Percentiles rank a stretch among this genome's conserved stretches.
These are phyloP conservation scores for Cydonia oblonga DNA, from an alignment of 331 rosid genomes.

Conservation along the genomic window DNA sequence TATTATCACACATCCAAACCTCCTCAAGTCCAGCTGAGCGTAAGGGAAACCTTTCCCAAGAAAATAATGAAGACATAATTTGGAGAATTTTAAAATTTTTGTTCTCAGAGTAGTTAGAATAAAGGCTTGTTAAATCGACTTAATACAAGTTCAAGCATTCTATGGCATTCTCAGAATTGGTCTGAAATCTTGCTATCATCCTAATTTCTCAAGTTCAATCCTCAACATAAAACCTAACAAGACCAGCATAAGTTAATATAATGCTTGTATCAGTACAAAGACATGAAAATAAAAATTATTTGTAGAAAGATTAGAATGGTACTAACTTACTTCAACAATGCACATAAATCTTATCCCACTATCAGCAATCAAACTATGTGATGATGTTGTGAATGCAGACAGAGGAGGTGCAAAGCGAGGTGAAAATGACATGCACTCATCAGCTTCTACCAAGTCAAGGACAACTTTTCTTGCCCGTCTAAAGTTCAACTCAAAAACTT, in stretches of 20 bases:
- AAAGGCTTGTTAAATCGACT: neutral
- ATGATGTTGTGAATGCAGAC: slow-evolving; percentile 54
- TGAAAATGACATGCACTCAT: slow-evolving; percentile 44
- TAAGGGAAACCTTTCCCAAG: neutral
- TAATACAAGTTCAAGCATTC: neutral
- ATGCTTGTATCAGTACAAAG: neutral
- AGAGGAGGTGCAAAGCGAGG: slow-evolving; percentile 60
- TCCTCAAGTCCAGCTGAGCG: neutral
- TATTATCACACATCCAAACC: neutral
- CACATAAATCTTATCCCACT: slow-evolving; percentile 80
- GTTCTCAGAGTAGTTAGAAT: neutral
- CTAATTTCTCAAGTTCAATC: neutral
- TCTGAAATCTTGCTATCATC: neutral
- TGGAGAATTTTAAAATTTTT: neutral
- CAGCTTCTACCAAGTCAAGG: slow-evolving; percentile 67
- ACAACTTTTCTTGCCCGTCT: slow-evolving; percentile 73
- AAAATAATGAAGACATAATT: neutral
- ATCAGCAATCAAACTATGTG: slow-evolving; percentile 51
- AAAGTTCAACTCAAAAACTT: slow-evolving; percentile 80
- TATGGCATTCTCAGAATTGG: neutral
- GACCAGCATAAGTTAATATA: neutral
- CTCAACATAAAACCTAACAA: neutral
- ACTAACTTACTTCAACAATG: slow-evolving; percentile 63
- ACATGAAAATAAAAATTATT: neutral
- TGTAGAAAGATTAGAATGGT: slow-evolving; percentile 13